phyloP scores from a whole-genome alignment of 148 eudicot genomes.

The Heliosperma pusillum region DNA sequence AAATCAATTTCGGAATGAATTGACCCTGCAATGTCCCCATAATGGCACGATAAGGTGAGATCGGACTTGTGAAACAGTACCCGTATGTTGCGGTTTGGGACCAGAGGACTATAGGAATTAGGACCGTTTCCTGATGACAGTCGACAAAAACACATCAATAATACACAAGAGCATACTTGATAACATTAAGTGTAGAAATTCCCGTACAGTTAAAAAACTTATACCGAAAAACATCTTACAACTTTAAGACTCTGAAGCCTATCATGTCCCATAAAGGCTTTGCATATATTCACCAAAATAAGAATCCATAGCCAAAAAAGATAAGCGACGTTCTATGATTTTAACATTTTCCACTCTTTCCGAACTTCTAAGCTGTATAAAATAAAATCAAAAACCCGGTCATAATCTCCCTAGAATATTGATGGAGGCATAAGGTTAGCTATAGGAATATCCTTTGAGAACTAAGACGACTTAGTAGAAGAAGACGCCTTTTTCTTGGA shows the following conservation, averaged over 20 bases:
- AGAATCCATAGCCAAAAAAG: background rate
- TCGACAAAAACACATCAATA: no score
- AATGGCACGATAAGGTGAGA: no score
- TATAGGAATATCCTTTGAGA: background rate
- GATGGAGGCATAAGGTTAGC: background rate
- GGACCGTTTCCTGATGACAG: no score
- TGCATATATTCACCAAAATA: background rate
- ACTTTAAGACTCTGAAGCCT: background rate
- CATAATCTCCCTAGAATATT: background rate
- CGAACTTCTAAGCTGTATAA: slow-evolving; percentile 12
- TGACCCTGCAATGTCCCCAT: no score
- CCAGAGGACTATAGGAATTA: no score
- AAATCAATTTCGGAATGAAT: no score
- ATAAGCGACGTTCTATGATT: background rate
- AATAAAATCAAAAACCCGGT: slow-evolving; percentile 1
- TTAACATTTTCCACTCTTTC: background rate
- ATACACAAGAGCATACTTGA: no score
- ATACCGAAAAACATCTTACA: no score
- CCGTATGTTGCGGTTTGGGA: no score
- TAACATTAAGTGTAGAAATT: no score
- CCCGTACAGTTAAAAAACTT: no score
- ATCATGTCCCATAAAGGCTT: background rate
- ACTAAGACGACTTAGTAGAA: slow-evolving; percentile 30
- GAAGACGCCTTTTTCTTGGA: slow-evolving; percentile 33
- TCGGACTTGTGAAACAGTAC: no score